phyloP scores from a whole-genome alignment of 306 rosid species.

The Inga leiocalycina region DNA sequence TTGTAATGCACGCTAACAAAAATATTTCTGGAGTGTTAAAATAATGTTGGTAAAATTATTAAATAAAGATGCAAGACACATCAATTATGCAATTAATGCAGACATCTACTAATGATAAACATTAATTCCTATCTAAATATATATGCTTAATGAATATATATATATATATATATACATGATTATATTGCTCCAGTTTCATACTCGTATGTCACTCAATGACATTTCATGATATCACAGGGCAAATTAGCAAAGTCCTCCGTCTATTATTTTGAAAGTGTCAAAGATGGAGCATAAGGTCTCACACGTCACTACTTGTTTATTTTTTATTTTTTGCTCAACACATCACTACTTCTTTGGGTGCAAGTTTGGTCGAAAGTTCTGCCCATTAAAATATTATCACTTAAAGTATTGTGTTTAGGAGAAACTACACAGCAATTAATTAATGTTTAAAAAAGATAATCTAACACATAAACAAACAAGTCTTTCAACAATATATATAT shows the following conservation, averaged over 20 bases:
- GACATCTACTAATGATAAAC: neutral
- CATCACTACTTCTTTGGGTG: slow-evolving; percentile 16
- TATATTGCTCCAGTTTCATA: slow-evolving; percentile 3
- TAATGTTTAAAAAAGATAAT: neutral
- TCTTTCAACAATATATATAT: neutral
- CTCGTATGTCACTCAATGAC: slow-evolving; percentile 28
- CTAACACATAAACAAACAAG: neutral
- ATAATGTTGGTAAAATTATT: neutral
- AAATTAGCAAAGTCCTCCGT: slow-evolving; percentile 13
- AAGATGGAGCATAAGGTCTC: neutral
- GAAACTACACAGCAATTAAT: slow-evolving; percentile 23
- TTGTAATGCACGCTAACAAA: neutral
- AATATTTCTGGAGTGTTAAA: neutral
- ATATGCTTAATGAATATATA: neutral
- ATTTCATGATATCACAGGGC: neutral
- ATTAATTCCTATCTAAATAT: neutral
- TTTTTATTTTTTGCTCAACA: neutral
- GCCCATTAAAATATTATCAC: slow-evolving; percentile 1
- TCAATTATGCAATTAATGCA: neutral
- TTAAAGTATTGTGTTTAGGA: slow-evolving; percentile 14
- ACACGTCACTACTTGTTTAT: neutral
- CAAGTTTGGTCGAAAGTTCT: slow-evolving; percentile 38
- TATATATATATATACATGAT: neutral
- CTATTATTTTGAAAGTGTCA: slow-evolving; percentile 21
- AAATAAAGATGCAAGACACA: neutral